These are phyloP conservation scores for Monosporascus cannonballus DNA, from an alignment of 2,329 filamentous ascomycete genomes.

Conservation along the genomic window DNA sequence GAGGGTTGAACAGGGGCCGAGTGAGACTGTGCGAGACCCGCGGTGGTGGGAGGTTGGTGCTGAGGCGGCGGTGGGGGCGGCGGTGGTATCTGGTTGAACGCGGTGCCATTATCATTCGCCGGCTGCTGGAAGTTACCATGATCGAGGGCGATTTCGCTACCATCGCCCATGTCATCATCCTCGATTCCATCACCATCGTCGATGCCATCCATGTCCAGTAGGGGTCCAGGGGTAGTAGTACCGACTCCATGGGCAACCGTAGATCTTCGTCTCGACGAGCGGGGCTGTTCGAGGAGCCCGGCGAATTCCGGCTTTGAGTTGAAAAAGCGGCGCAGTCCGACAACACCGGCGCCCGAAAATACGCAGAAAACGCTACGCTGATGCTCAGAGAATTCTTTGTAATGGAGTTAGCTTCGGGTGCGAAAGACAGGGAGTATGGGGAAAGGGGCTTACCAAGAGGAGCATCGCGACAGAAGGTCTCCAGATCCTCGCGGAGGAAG, in stretches of 20 bases:
- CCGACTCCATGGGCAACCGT: constrained; percentile 6
- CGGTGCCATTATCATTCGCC: constrained; percentile 12
- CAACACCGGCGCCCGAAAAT: constrained; percentile 84
- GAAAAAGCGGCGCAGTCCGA: constrained; percentile 69
- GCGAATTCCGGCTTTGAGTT: constrained; percentile 50
- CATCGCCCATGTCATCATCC: constrained; percentile 29
- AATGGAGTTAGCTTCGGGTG: constrained; percentile 17
- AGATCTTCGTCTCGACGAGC: constrained; percentile 8
- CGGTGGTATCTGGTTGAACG: constrained; percentile 9
- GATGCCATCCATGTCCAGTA: constrained; percentile 19
- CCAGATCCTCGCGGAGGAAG: constrained; percentile 80
- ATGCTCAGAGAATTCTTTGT: constrained; percentile 82
- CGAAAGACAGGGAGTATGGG: neutral
- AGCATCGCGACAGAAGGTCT: constrained; percentile 78
- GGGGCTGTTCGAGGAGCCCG: constrained; percentile 21
- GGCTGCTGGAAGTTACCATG: constrained; percentile 9
- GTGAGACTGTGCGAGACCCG: neutral
- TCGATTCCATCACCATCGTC: constrained; percentile 25
- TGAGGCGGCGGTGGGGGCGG: constrained; percentile 17
- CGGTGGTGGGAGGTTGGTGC: constrained; percentile 1
- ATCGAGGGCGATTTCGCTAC: constrained; percentile 26
- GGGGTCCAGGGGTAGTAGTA: constrained; percentile 2
- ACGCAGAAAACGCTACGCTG: constrained; percentile 96
- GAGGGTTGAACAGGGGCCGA: constrained; percentile 1
- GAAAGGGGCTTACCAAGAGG: constrained; percentile 55